Evolutionary conservation across 805 yeast species (phyloP), one percentile per base, ranked within the genome.

Genomic region (Phaffomyces antillensis): DNA sequence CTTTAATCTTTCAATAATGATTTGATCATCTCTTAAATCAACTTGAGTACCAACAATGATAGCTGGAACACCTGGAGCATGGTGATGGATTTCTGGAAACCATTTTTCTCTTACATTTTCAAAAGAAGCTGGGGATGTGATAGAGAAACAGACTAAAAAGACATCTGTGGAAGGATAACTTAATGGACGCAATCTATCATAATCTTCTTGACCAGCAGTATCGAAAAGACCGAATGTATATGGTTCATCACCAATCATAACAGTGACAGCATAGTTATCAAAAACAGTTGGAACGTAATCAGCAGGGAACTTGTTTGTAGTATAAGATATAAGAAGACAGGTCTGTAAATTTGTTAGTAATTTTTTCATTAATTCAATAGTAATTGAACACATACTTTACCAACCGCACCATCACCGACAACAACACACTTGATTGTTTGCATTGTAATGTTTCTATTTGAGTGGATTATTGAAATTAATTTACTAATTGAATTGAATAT

Each of bases 361-460:
- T n/a, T 23, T 13, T 23, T 36, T 20, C 13, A 8, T 18, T 33
- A 10, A n/a, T n/a, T 24, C 8, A 16, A 8, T 36, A 36, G 18
- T 20, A 26, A 15, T 25, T 24, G n/a, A n/a, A 48, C 18, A 60
- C 71, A 43, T 47, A 70, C 75, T 62, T 89, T 91, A 58, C 99
- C 99, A 52, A 93, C 98, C 56, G 98, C 98, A 86, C 99, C 99
- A 71, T 93, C 99, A 54, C 99, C 99, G 45, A 93, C 98, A 53
- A 91, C 97, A 54, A 93, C 98, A 76, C 98, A 93, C 70, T 91
- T 91, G 66, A 86, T 66, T 41, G 76, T 71, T 59, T 71, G 75
- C 76, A 71, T 71, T 32, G 6, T 20, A 20, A 20, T 3, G 18
- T 32, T 32, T 32, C 10, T 15, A 15, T 31, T 7, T 31, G 17